Evolutionary conservation across 306 rosid species (phyloP).

Genomic region (Cucumis sativus): DNA sequence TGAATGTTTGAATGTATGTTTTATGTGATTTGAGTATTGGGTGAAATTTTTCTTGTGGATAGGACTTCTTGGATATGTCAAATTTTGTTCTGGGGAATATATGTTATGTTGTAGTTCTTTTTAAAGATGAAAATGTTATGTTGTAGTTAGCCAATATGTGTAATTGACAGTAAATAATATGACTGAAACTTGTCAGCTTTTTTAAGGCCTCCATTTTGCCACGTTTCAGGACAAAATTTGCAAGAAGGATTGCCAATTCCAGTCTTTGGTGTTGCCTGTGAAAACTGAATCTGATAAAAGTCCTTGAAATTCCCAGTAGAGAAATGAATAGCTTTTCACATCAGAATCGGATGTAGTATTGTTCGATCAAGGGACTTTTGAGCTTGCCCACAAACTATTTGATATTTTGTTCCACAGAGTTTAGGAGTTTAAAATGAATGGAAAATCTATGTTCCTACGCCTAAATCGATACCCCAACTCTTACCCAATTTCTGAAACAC

Average conservation of each 20-base stretch:
- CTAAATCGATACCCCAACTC: not conserved
- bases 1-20: too few relatives aligned
- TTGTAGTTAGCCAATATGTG: too few relatives aligned
- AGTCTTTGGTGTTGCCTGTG: constrained; percentile 9
- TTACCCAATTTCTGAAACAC: not conserved
- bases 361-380: not conserved
- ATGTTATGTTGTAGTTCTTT: too few relatives aligned
- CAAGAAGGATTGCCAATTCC: constrained; percentile 55
- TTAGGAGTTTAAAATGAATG: not conserved
- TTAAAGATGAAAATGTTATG: too few relatives aligned
- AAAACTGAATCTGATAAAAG: not conserved
- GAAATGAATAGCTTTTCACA: not conserved
- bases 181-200: too few relatives aligned
- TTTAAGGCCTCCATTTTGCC: not conserved
- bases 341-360: not conserved
- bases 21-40: too few relatives aligned
- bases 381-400: not conserved
- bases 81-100: too few relatives aligned
- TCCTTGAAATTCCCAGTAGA: not conserved
- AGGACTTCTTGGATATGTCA: too few relatives aligned
- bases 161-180: too few relatives aligned
- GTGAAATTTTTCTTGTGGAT: too few relatives aligned
- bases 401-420: not conserved
- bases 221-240: constrained; percentile 45
- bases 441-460: not conserved